Evolutionary conservation across 2,329 filamentous ascomycete species (phyloP), one percentile per base, ranked within the genome.

Genomic region (Ascochyta viciae-villosae): DNA sequence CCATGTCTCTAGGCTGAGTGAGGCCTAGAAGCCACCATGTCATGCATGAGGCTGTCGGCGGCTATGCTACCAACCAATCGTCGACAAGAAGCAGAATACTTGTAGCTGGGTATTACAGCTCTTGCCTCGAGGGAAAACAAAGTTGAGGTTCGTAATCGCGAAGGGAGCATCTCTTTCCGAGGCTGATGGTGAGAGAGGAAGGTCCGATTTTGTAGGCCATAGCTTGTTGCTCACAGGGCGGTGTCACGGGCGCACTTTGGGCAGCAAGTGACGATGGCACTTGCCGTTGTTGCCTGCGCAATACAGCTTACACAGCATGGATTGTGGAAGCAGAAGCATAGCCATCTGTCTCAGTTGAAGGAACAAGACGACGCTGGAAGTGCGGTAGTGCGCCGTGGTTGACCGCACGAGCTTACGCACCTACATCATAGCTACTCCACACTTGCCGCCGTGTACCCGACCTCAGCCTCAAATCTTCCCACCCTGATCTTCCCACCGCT

Each of bases 341-440:
- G 6, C 23, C 7, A 3, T n/a, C 7, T 42, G 31, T 48, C 24
- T 48, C 38, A 10, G 15, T 10, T 49, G 26, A 39, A 41, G 34
- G 22, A 23, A 47, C 47, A 50, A 52, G 43, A 42, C 37, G 41
- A 43, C 37, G 44, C 54, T 54, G 47, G 47, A 58, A 58, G 40
- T 37, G 47, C 49, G 47, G 45, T 58, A 58, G 55, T 38, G 55
- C 39, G 56, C 51, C 51, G 45, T 42, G 37, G 34, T 51, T 50
- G 43, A 45, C 47, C 46, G 52, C 45, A 51, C 52, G 52, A 59
- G 48, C 57, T 49, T 46, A 51, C 52, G 45, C 50, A 53, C 22
- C 52, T 52, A 54, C 56, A 58, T 57, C 54, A 57, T 57, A 50
- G 51, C 54, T 57, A 57, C 61, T 63, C 63, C 54, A 58, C 63